Evolutionary conservation across 2,329 filamentous ascomycete genomes (phyloP), one percentile per base, ranked within the genome.

Genomic region (Mariannaea sp.): DNA sequence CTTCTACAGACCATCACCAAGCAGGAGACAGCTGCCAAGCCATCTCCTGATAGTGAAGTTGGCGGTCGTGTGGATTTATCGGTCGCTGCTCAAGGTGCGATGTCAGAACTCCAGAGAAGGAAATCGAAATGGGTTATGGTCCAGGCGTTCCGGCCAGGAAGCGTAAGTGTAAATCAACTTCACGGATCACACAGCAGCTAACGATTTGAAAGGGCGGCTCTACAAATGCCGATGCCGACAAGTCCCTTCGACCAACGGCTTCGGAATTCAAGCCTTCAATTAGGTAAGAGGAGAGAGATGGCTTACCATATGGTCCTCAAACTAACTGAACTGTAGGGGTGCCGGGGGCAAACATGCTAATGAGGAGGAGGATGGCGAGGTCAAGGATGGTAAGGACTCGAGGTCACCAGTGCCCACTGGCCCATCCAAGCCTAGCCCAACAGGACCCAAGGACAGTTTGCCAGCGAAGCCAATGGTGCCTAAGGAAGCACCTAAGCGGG

Each of bases 291-390:
- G 7, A n/a, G 7, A 13, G 5, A 17, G n/a, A 24, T 8, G 2
- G 2, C 6, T 4, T 9, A 4, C 7, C 13, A 10, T 14, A 5
- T 45, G 3, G 7, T 12, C 7, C 3, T 53, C 19, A 43, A n/a
- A 27, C 48, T 61, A 50, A 64, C 51, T 32, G 22, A 14, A 13
- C 9, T 5, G 20, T 26, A 62, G 65, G 24, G 32, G 47, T 29
- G 32, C 49, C 20, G 42, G 40, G 38, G 49, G 57, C 51, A 71
- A 65, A 33, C 56, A 56, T 39, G 45, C 50, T 10, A 69, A 70
- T 1, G 84, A 87, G 56, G 82, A 83, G 47, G 88, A 91, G 68
- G 88, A 91, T 65, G 88, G 88, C 16, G 88, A 91, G 68, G 86
- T 90, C 19, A 82, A 85, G 57, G 87, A 90, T 62, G 76, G 75